Percentiles rank a stretch among this genome's conserved stretches.
Evolutionary conservation across 495 filamentous ascomycete species (phyloP).

Genomic region (Neurospora sp.): DNA sequence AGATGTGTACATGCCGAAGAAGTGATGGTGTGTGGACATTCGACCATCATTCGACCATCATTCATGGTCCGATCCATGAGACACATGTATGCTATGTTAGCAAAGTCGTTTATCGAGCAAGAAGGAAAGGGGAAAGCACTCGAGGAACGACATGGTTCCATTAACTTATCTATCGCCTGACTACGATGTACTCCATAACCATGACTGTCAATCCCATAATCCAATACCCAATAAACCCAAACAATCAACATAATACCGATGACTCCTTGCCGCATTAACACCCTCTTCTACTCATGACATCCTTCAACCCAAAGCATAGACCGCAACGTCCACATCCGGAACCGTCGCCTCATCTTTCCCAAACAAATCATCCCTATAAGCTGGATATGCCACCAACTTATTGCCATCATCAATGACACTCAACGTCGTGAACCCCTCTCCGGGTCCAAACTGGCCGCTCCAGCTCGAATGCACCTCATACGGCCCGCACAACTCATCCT

Average conservation of each 20-base stretch:
- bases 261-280: background rate
- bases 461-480: background rate
- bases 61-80: background rate
- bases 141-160: background rate
- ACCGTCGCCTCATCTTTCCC: background rate
- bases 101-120: background rate
- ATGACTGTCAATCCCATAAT: background rate
- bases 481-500: background rate
- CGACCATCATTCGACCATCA: background rate
- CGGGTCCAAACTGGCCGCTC: background rate
- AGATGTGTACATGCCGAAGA: background rate
- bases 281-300: background rate
- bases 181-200: background rate
- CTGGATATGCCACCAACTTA: background rate
- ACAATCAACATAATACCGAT: background rate
- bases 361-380: background rate
- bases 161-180: background rate
- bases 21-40: background rate
- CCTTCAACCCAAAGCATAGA: background rate
- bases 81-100: background rate
- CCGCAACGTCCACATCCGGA: background rate
- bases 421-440: background rate
- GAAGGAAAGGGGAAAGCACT: background rate
- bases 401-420: background rate
- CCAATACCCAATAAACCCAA: background rate